Evolutionary conservation across 1,284 basidiomycete genomes (phyloP).

Genomic region (Blastosporella zonata): DNA sequence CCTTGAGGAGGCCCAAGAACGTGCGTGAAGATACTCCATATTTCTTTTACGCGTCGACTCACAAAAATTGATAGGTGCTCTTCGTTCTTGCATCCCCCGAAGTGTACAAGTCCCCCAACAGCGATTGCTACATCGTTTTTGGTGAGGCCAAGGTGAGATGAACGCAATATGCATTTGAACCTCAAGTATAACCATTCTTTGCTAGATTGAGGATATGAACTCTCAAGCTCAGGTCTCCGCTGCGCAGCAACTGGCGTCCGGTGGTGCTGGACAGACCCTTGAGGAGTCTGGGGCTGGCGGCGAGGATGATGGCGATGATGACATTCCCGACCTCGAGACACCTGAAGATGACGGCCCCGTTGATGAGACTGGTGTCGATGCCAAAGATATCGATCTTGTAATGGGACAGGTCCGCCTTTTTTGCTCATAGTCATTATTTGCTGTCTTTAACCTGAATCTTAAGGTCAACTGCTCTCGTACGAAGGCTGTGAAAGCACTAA

Average conservation of each 20-base stretch:
- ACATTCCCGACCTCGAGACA: slow-evolving; percentile 80
- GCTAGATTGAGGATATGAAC: slow-evolving; percentile 88
- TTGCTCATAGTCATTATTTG: neutral
- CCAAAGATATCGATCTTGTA: slow-evolving; percentile 95
- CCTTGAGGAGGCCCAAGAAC: slow-evolving; percentile 92
- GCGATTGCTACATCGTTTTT: slow-evolving; percentile 98
- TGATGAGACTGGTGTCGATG: slow-evolving; percentile 82
- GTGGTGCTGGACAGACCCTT: slow-evolving; percentile 45
- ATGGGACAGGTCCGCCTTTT: slow-evolving; percentile 71
- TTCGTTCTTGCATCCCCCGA: slow-evolving; percentile 94
- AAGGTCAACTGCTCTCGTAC: slow-evolving; percentile 73
- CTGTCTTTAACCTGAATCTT: slow-evolving; percentile 9
- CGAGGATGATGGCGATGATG: slow-evolving; percentile 68
- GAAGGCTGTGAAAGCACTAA: slow-evolving; percentile 85
- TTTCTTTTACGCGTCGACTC: neutral
- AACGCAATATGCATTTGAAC: neutral
- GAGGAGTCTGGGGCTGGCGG: slow-evolving; percentile 50
- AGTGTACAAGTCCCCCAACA: slow-evolving; percentile 96
- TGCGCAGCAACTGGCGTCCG: slow-evolving; percentile 77
- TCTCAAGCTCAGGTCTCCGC: slow-evolving; percentile 80
- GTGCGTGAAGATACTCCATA: slow-evolving; percentile 41
- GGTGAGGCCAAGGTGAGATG: slow-evolving; percentile 88
- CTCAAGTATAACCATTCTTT: neutral
- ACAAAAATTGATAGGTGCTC: slow-evolving; percentile 56
- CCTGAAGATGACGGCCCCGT: slow-evolving; percentile 75